A percentile compares a stretch with the other conserved stretches of the same genome.
Evolutionary conservation across 2,329 filamentous ascomycete species (phyloP).

Genomic region (Cadophora sp.): DNA sequence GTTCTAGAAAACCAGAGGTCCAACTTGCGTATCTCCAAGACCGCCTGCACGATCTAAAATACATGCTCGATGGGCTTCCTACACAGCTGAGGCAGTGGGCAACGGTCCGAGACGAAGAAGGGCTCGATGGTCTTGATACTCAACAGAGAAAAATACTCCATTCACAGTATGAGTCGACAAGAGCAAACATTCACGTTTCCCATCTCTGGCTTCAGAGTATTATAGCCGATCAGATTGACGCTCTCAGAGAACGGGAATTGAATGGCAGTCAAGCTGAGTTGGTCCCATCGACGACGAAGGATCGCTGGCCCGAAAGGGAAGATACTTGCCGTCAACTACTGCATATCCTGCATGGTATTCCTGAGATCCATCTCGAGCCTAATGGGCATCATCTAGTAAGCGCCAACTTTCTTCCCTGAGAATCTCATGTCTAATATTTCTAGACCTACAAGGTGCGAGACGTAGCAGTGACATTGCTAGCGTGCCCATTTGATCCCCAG

Average conservation of each 20-base stretch:
- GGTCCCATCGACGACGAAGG: not conserved
- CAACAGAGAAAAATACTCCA: slow-evolving; percentile 13
- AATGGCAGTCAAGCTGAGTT: not conserved
- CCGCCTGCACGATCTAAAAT: slow-evolving; percentile 43
- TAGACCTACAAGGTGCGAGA: slow-evolving; percentile 48
- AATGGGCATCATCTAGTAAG: slow-evolving; percentile 47
- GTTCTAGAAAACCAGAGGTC: slow-evolving; percentile 13
- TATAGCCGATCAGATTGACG: slow-evolving; percentile 47
- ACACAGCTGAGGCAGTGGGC: slow-evolving; percentile 40
- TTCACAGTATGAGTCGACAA: slow-evolving; percentile 39
- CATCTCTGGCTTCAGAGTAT: slow-evolving; percentile 50
- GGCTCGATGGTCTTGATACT: not conserved
- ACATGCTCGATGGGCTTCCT: slow-evolving; percentile 43
- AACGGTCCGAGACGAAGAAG: slow-evolving; percentile 34
- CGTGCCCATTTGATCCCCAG: slow-evolving; percentile 45
- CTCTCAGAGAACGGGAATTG: slow-evolving; percentile 20
- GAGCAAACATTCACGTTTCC: slow-evolving; percentile 48
- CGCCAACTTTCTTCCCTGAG: not conserved
- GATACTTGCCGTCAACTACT: slow-evolving; percentile 48
- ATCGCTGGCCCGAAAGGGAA: slow-evolving; percentile 46
- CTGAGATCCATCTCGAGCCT: slow-evolving; percentile 44
- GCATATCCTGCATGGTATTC: slow-evolving; percentile 47
- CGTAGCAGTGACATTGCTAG: slow-evolving; percentile 46
- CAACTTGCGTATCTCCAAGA: slow-evolving; percentile 38
- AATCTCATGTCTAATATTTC: not conserved